Percentiles rank a stretch among this genome's conserved stretches.
These are phyloP conservation scores for Neobulgaria alba DNA, from an alignment of 2,329 filamentous ascomycete species.

Conservation along the genomic window DNA sequence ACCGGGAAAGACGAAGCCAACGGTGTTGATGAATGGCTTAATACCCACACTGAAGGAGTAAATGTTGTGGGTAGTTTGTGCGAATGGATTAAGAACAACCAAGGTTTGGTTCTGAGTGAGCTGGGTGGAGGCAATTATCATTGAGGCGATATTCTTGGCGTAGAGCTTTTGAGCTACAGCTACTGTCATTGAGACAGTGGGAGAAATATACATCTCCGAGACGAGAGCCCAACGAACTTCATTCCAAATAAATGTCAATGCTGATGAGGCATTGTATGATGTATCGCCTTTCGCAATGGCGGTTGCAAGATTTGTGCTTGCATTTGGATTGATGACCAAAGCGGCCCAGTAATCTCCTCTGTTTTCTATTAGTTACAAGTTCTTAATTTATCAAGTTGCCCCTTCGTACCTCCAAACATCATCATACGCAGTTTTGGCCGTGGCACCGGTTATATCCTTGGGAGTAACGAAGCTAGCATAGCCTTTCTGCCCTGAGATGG, in stretches of 20 bases:
- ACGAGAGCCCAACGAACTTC: neutral
- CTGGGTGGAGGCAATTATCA: neutral
- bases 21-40: neutral
- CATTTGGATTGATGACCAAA: neutral
- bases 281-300: neutral
- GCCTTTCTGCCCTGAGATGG: neutral
- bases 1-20: neutral
- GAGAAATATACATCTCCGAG: neutral
- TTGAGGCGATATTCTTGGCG: neutral
- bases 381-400: neutral
- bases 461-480: neutral
- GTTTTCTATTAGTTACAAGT: neutral
- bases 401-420: neutral
- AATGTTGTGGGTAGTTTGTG: neutral
- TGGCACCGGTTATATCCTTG: neutral
- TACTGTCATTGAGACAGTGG: neutral
- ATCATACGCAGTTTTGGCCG: neutral
- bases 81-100: neutral
- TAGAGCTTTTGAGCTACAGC: neutral
- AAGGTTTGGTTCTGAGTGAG: neutral
- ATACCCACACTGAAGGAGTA: neutral
- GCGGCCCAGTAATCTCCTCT: neutral
- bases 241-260: neutral
- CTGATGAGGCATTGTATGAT: neutral
- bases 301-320: neutral